phyloP scores from a whole-genome alignment of 495 filamentous ascomycete species.

The Xylaria acuta region DNA sequence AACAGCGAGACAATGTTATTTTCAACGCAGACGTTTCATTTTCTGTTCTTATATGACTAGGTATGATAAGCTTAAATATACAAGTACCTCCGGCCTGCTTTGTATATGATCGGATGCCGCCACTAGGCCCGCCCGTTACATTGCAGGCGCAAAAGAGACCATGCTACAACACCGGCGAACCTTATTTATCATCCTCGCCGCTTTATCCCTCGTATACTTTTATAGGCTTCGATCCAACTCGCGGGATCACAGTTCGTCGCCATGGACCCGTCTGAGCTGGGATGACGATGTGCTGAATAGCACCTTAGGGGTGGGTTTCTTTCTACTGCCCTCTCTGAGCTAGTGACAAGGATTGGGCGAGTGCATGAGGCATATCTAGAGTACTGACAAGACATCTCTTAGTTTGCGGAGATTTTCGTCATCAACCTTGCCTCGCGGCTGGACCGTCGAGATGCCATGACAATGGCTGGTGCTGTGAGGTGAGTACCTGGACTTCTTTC shows the following conservation, averaged over 20 bases:
- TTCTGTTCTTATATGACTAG: neutral
- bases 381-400: neutral
- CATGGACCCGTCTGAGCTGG: neutral
- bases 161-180: slow-evolving; percentile 12
- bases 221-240: neutral
- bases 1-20: neutral
- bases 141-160: neutral
- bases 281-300: slow-evolving; percentile 5
- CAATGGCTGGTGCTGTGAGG: slow-evolving; percentile 53
- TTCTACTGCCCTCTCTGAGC: neutral
- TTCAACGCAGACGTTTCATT: neutral
- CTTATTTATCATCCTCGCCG: neutral
- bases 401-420: slow-evolving; percentile 68
- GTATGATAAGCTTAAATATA: neutral
- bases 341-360: neutral
- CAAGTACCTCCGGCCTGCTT: neutral
- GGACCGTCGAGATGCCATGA: slow-evolving; percentile 68
- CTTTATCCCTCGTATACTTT: neutral
- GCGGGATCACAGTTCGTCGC: neutral
- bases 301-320: neutral
- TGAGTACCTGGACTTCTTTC: neutral
- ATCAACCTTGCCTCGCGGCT: slow-evolving; percentile 65
- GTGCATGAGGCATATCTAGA: neutral
- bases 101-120: neutral
- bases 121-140: neutral